Evolutionary conservation across 208 protist genomes (phyloP).

Genomic region (Wallacemonas sp.): DNA sequence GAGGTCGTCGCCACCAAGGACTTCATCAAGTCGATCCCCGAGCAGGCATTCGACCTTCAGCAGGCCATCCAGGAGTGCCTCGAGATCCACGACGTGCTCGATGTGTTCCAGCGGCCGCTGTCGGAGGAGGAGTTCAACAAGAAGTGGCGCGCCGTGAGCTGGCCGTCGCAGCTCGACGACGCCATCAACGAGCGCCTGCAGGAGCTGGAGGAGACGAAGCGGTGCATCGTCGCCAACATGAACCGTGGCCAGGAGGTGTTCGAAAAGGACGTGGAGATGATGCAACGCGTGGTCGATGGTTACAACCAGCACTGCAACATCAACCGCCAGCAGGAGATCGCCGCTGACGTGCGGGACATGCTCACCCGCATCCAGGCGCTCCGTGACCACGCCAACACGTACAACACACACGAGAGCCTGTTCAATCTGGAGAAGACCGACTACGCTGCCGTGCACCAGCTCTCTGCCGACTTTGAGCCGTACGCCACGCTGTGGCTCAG

Average conservation of each 20-base stretch:
- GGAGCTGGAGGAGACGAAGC: conserved; percentile 92
- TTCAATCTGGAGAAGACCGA: conserved; percentile 94
- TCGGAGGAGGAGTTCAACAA: conserved; percentile 93
- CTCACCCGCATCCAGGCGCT: conserved; percentile 86
- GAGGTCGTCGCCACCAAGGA: conserved; percentile 89
- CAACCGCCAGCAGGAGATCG: conserved; percentile 85
- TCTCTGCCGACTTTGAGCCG: conserved; percentile 96
- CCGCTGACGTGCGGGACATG: conserved; percentile 84
- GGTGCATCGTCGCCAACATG: conserved; percentile 81
- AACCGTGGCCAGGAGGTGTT: conserved; percentile 87
- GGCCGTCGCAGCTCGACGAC: conserved; percentile 90
- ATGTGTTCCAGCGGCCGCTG: conserved; percentile 89
- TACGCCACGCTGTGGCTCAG: conserved; percentile 95
- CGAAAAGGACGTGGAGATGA: conserved; percentile 67
- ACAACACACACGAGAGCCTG: conserved; percentile 95
- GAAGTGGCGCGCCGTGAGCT: conserved; percentile 92
- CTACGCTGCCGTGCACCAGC: conserved; percentile 87
- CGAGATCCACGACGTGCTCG: conserved; percentile 88
- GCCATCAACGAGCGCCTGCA: conserved; percentile 89
- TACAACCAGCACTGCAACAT: conserved; percentile 93
- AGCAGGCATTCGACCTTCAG: conserved; percentile 87
- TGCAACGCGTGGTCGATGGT: conserved; percentile 73
- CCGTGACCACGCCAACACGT: conserved; percentile 87
- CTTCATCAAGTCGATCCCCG: conserved; percentile 89
- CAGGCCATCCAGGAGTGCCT: conserved; percentile 68